Percentiles rank a stretch among this genome's conserved stretches.
Conservation (phyloP, 2,329 filamentous ascomycete species). For the Dactylellina sp. region DNA sequence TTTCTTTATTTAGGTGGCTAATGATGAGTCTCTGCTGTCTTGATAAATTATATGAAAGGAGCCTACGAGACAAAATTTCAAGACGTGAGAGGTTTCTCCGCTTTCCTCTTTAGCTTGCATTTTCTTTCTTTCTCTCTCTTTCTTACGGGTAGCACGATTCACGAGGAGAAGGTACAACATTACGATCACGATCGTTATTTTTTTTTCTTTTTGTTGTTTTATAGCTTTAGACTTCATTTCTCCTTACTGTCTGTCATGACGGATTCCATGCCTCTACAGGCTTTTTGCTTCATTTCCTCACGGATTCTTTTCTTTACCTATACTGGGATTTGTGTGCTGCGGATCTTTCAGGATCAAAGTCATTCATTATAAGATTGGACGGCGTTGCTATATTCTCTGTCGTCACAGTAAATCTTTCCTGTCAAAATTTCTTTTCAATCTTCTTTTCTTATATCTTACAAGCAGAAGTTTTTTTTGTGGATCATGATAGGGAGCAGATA, state of each 20-base stretch:
- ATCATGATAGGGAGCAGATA: conserved; percentile 7
- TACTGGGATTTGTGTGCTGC: conserved; percentile 10
- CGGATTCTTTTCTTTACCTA: conserved; percentile 7
- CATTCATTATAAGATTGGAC: conserved; percentile 37
- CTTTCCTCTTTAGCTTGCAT: conserved; percentile 14
- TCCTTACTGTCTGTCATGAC: conserved; percentile 18
- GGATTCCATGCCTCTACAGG: conserved; percentile 16
- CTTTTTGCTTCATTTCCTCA: conserved; percentile 6
- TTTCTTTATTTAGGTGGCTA: conserved; percentile 48
- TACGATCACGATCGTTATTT: conserved; percentile 52
- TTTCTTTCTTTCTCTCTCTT: conserved; percentile 11
- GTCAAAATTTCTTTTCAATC: conserved; percentile 3
- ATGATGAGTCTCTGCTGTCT: conserved; percentile 53
- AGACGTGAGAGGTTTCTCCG: conserved; percentile 29
- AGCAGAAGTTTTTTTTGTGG: conserved; percentile 2
- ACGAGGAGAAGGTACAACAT: conserved; percentile 25
- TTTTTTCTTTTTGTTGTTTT: conserved; percentile 23
- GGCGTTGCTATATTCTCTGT: conserved; percentile 15
- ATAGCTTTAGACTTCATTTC: conserved; percentile 46
- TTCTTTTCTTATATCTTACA: conserved; percentile 8
- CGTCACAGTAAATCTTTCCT: conserved; percentile 5
- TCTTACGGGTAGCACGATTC: conserved; percentile 37
- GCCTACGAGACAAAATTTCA: conserved; percentile 30
- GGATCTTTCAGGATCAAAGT: conserved; percentile 41
- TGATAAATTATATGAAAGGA: conserved; percentile 46